Evolutionary conservation across 495 filamentous ascomycete genomes (phyloP), one percentile per base, ranked within the genome.

Genomic region (Lasiosphaeris hirsuta): DNA sequence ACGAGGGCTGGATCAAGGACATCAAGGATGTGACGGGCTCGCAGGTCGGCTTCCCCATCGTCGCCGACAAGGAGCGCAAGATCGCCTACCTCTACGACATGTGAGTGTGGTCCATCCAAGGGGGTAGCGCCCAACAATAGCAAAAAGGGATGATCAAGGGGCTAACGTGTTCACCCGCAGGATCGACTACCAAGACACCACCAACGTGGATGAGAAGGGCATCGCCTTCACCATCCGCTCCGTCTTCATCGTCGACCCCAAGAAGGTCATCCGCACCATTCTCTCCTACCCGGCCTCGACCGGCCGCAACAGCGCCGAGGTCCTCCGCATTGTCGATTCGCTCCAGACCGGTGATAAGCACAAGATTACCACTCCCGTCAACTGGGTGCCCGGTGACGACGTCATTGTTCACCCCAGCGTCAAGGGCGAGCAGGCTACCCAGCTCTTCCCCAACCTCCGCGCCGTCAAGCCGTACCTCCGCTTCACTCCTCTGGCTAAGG

Each of bases 221-320:
- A 91, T 96, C 66, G 92, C 94, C 55, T 96, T 97, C 78, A 97
- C 94, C 71, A 97, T 98, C 81, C 92, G 94, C 69, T 96, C 90
- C 62, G 95, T 97, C 75, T 98, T 97, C 83, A 81, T 97, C 79
- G 95, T 98, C 74, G 94, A 97, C 81, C 95, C 94, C 54, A 96
- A 87, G 83, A 97, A 97, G 86, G 92, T 86, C 58, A 97, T 97
- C 75, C 91, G 94, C 66, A 86, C 91, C 67, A 97, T 96, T 73
- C 83, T 97, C 60, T 87, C 92, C 64, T 98, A 97, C 83, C 95
- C 95, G 14, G 94, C 95, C 56, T 96, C 91, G 42, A 97, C 95
- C 33, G 95, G 94, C 70, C 90, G 94, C 67, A 98, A 97, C 79
- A 89, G 90, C 56, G 92, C 90, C 63, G 94, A 97, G 78, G 90